Evolutionary conservation across 345 rosid genomes (phyloP).

Genomic region (Linum trigynum): DNA sequence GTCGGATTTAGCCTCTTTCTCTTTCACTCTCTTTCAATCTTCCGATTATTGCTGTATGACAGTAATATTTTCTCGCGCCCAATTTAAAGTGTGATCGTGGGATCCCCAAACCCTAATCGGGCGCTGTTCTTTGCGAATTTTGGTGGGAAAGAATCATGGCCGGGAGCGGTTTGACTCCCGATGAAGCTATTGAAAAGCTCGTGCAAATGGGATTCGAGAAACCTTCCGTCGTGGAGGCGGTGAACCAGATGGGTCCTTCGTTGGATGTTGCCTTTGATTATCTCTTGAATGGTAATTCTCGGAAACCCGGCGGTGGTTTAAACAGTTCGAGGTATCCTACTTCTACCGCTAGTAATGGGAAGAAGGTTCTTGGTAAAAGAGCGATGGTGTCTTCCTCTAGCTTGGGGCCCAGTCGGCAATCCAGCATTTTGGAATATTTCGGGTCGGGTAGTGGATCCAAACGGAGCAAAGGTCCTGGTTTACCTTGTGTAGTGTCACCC

Average conservation of each 20-base stretch:
- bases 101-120: not conserved
- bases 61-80: too few species aligned
- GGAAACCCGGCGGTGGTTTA: slow-evolving; percentile 19
- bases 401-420: slow-evolving; percentile 33
- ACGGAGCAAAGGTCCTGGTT: slow-evolving; percentile 12
- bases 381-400: slow-evolving; percentile 12
- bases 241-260: slow-evolving; percentile 52
- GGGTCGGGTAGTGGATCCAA: slow-evolving; percentile 26
- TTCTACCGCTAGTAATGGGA: slow-evolving; percentile 12
- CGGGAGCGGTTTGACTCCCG: slow-evolving; percentile 15
- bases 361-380: slow-evolving; percentile 28
- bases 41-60: too few species aligned
- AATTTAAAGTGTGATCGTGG: too few species aligned
- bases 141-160: slow-evolving; percentile 22
- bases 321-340: slow-evolving; percentile 15
- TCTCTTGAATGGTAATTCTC: slow-evolving; percentile 33
- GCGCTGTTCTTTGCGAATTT: not conserved
- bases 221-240: slow-evolving; percentile 40
- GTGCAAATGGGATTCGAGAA: slow-evolving; percentile 68
- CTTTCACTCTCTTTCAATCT: too few species aligned
- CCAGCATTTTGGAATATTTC: slow-evolving; percentile 57
- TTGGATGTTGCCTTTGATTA: slow-evolving; percentile 42
- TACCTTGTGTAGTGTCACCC: slow-evolving; percentile 14
- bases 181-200: slow-evolving; percentile 34
- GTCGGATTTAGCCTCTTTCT: too few species aligned